Evolutionary conservation across 139 green algal genomes (phyloP).

Genomic region (Tetradesmus obliquus): DNA sequence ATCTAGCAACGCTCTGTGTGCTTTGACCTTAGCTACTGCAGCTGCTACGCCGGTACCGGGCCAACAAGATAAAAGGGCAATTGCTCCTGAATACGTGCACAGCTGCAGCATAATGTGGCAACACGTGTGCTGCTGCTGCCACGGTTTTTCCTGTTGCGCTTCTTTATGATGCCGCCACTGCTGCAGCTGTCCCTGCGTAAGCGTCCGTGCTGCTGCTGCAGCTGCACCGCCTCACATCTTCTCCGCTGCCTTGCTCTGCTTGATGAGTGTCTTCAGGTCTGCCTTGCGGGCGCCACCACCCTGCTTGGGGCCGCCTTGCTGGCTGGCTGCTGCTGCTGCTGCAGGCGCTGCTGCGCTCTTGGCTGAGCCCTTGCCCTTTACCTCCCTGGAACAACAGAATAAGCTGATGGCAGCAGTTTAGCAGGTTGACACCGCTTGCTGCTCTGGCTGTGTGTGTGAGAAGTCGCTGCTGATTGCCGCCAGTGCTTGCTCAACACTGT

Average conservation of each 20-base stretch:
- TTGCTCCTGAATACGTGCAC: too few relatives aligned
- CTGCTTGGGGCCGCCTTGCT: constrained; percentile 1
- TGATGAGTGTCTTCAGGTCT: constrained; percentile 66
- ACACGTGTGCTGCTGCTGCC: too few relatives aligned
- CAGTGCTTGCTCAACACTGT: neutral
- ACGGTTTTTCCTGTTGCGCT: too few relatives aligned
- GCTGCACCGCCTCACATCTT: constrained; percentile 12
- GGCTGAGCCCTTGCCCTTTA: neutral
- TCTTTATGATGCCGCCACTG: too few relatives aligned
- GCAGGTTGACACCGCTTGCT: neutral
- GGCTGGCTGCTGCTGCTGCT: constrained; percentile 2
- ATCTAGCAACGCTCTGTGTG: too few relatives aligned
- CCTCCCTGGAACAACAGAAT: neutral
- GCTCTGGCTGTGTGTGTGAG: neutral
- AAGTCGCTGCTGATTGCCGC: neutral
- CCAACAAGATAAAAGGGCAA: too few relatives aligned
- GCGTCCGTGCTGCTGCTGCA: too few relatives aligned
- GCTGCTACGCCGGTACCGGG: too few relatives aligned
- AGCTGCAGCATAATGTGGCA: too few relatives aligned
- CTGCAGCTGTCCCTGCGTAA: neutral
- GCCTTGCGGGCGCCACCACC: constrained; percentile 20
- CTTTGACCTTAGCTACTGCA: too few relatives aligned
- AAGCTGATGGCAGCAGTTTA: neutral
- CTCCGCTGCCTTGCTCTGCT: constrained; percentile 50
- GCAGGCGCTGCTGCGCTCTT: neutral